phyloP scores from a whole-genome alignment of 2,329 filamentous ascomycete species.

The Thelonectria blattea region DNA sequence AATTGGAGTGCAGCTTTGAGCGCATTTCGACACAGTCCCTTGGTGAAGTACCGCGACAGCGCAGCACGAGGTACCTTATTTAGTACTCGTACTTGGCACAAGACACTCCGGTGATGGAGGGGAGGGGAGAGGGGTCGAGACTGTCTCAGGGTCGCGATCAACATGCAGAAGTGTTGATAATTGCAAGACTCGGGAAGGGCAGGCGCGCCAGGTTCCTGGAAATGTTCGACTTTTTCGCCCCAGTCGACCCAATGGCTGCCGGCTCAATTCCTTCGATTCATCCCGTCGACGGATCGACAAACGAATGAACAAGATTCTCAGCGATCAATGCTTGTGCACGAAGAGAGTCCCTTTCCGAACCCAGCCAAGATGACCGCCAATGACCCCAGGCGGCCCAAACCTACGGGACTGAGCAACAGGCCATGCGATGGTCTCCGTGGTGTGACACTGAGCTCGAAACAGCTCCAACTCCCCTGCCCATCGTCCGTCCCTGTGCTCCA shows the following conservation, averaged over 20 bases:
- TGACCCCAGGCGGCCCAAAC: constrained; percentile 33
- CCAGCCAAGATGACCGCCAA: constrained; percentile 32
- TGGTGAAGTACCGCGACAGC: neutral
- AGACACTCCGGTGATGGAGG: constrained; percentile 3
- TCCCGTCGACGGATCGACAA: constrained; percentile 32
- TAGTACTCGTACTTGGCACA: neutral
- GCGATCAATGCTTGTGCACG: constrained; percentile 30
- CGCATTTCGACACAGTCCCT: constrained; percentile 7
- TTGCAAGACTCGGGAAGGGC: constrained; percentile 4
- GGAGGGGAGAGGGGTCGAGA: constrained; percentile 6
- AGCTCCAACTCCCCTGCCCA: constrained; percentile 28
- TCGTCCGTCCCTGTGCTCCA: constrained; percentile 31
- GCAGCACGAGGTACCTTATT: neutral
- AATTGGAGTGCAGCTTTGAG: constrained; percentile 9
- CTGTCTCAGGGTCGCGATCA: constrained; percentile 6
- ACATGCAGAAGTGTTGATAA: neutral
- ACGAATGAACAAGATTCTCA: constrained; percentile 33
- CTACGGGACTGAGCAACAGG: constrained; percentile 37
- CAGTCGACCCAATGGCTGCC: constrained; percentile 26
- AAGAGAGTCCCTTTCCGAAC: constrained; percentile 30
- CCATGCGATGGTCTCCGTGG: constrained; percentile 29
- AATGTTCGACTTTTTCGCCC: constrained; percentile 23
- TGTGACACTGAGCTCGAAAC: constrained; percentile 37
- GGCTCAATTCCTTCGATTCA: constrained; percentile 22
- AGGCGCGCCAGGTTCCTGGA: constrained; percentile 16